A percentile compares a stretch with the other conserved stretches of the same genome.
Evolutionary conservation across 1,284 basidiomycete genomes (phyloP).

Genomic region (Ceratobasidium sp.): DNA sequence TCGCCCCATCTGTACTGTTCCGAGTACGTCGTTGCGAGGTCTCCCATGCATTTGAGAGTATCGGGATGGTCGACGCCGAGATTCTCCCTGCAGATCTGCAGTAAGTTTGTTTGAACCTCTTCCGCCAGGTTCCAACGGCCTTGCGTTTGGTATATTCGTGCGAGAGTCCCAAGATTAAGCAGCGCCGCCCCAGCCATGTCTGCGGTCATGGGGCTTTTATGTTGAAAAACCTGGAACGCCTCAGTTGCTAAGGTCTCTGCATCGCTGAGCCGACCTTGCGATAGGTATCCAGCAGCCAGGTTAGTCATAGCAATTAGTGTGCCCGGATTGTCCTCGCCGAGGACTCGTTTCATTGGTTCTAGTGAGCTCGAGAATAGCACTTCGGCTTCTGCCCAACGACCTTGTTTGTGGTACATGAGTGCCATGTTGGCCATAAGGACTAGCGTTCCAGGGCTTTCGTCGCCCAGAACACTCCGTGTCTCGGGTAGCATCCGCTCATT

Average conservation of each 20-base stretch:
- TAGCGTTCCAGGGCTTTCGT: not conserved
- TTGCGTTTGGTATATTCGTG: not conserved
- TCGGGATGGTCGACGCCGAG: conserved; percentile 3
- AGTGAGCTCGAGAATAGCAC: not conserved
- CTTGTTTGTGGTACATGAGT: not conserved
- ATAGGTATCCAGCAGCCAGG: not conserved
- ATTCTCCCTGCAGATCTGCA: not conserved
- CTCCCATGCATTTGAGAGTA: not conserved
- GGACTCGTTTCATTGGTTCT: not conserved
- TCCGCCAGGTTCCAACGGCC: conserved; percentile 14
- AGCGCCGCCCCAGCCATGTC: not conserved
- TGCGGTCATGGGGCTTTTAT: not conserved
- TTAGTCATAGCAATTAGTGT: not conserved
- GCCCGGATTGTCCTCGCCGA: not conserved
- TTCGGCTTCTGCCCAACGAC: conserved; percentile 9
- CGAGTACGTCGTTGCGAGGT: conserved; percentile 3
- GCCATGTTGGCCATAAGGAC: not conserved
- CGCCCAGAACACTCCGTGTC: not conserved
- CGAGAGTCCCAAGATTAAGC: not conserved
- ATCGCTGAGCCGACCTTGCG: not conserved
- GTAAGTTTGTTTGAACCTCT: not conserved
- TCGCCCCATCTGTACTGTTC: conserved; percentile 8
- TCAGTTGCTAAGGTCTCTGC: not conserved
- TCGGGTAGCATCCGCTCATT: not conserved
- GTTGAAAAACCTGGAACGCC: not conserved